These are phyloP conservation scores for Erythrophleum fordii DNA, from an alignment of 306 rosid genomes.

Conservation along the genomic window DNA sequence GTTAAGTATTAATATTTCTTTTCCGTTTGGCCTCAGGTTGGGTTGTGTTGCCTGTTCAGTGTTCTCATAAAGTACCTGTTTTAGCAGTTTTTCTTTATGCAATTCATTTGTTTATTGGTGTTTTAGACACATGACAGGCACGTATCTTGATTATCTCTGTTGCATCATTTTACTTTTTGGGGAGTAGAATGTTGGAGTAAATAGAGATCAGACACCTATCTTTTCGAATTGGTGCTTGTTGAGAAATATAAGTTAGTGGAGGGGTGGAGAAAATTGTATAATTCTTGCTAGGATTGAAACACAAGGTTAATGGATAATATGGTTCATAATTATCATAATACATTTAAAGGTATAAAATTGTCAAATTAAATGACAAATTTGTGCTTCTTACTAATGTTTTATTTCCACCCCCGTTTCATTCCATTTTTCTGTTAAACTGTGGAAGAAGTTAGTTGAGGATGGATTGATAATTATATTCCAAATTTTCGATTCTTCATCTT, in stretches of 20 bases:
- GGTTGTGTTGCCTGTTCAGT: not conserved
- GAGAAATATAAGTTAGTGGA: not conserved
- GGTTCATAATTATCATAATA: not conserved
- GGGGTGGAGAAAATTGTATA: not conserved
- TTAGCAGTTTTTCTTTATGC: not conserved
- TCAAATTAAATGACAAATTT: not conserved
- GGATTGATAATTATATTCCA: not conserved
- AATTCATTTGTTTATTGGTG: not conserved
- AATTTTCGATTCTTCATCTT: not conserved
- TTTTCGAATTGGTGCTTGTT: not conserved
- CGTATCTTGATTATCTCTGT: not conserved
- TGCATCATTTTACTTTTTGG: not conserved
- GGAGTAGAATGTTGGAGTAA: not conserved
- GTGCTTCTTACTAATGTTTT: not conserved
- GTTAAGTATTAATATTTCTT: slow-evolving; percentile 5
- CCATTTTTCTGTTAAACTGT: not conserved
- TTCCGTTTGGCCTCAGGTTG: slow-evolving; percentile 21
- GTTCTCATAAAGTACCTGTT: slow-evolving; percentile 14
- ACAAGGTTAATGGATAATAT: not conserved
- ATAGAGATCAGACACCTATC: not conserved
- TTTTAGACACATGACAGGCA: not conserved
- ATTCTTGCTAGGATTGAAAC: slow-evolving; percentile 9
- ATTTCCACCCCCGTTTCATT: not conserved
- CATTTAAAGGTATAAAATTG: not conserved
- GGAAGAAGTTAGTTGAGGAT: slow-evolving; percentile 6